Conservation (phyloP, 768 basidiomycete species). For the Lactarius tabidus region DNA sequence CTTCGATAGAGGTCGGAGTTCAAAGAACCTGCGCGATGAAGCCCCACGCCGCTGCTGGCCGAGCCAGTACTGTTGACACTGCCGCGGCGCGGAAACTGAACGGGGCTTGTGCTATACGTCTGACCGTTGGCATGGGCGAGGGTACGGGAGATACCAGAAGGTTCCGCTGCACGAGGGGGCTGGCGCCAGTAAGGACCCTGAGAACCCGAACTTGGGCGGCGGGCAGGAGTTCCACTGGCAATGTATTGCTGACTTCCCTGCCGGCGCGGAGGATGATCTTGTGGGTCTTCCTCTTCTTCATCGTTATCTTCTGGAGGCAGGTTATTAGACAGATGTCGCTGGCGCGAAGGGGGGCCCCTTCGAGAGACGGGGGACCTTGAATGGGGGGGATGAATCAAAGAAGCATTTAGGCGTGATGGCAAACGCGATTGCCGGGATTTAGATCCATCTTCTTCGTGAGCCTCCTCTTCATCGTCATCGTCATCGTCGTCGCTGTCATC, state of each 20-base stretch:
- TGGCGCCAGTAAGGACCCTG: slow-evolving; percentile 5
- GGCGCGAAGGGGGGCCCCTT: slow-evolving; percentile 9
- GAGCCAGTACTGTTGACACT: slow-evolving; percentile 23
- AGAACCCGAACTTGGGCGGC: slow-evolving; percentile 15
- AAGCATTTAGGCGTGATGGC: slow-evolving; percentile 2
- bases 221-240: slow-evolving; percentile 6
- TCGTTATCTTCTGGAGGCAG: slow-evolving; percentile 7
- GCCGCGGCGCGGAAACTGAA: slow-evolving; percentile 39
- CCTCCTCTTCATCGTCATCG: slow-evolving; percentile 1
- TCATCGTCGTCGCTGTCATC: slow-evolving; percentile 8
- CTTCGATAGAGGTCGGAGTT: slow-evolving; percentile 17
- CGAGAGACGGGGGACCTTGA: slow-evolving; percentile 16
- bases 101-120: slow-evolving; percentile 34
- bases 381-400: not conserved
- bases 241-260: slow-evolving; percentile 9
- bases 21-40: slow-evolving; percentile 25
- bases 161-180: slow-evolving; percentile 4
- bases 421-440: slow-evolving; percentile 13
- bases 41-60: slow-evolving; percentile 13
- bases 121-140: slow-evolving; percentile 30
- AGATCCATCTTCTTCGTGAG: not conserved
- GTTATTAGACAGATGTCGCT: slow-evolving; percentile 12
- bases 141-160: slow-evolving; percentile 23
- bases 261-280: not conserved
- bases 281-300: slow-evolving; percentile 5